Evolutionary conservation across 1,139 yeast genomes (phyloP).

Genomic region (Saccharomyces uvarum): DNA sequence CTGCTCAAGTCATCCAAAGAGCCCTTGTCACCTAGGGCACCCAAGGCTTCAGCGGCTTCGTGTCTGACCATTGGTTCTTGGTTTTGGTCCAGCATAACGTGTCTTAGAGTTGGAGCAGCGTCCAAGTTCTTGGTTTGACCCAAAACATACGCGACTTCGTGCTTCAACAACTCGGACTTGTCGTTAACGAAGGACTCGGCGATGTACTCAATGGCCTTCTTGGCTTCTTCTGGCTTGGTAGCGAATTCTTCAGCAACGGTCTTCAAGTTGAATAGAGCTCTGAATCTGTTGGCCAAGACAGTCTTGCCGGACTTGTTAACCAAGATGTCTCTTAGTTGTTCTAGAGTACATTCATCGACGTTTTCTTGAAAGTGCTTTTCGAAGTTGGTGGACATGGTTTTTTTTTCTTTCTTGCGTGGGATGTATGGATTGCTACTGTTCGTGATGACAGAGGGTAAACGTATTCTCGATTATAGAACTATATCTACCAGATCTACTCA

Average conservation of each 20-base stretch:
- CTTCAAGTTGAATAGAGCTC: slow-evolving; percentile 88
- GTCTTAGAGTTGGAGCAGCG: slow-evolving; percentile 68
- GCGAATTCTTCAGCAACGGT: slow-evolving; percentile 62
- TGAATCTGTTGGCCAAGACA: slow-evolving; percentile 75
- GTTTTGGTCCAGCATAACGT: slow-evolving; percentile 53
- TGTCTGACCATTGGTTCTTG: slow-evolving; percentile 97
- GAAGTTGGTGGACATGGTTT: slow-evolving; percentile 31
- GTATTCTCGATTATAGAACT: not conserved
- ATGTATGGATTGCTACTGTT: not conserved
- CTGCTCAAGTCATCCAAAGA: slow-evolving; percentile 63
- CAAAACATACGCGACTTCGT: slow-evolving; percentile 95
- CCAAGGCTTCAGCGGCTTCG: slow-evolving; percentile 98
- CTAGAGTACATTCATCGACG: slow-evolving; percentile 45
- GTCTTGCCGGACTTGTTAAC: slow-evolving; percentile 57
- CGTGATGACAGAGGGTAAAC: not conserved
- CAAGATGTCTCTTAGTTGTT: slow-evolving; percentile 63
- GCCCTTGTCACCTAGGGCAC: slow-evolving; percentile 81
- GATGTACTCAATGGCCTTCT: slow-evolving; percentile 72
- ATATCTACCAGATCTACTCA: not conserved
- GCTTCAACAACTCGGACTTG: slow-evolving; percentile 81
- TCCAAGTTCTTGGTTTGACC: slow-evolving; percentile 86
- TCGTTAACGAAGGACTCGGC: slow-evolving; percentile 71
- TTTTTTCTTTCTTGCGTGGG: not conserved
- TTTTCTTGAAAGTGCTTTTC: slow-evolving; percentile 32
- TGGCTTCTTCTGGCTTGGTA: slow-evolving; percentile 43